A percentile compares a stretch with the other conserved stretches of the same genome.
These are phyloP conservation scores for Noccaea caerulescens DNA, from an alignment of 345 rosid genomes.

Conservation along the genomic window DNA sequence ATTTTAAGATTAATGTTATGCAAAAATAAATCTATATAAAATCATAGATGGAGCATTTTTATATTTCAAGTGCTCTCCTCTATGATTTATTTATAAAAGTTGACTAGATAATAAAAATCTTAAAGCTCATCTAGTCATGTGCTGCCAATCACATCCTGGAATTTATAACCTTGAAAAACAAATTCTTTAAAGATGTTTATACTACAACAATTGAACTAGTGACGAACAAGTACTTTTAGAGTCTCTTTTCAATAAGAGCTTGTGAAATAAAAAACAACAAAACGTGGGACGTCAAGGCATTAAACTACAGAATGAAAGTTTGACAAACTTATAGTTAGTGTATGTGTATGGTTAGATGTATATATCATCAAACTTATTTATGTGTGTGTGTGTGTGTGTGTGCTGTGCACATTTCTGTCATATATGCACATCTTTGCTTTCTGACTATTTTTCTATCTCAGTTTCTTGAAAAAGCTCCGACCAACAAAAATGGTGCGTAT, in stretches of 20 bases:
- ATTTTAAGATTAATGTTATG: too few relatives aligned
- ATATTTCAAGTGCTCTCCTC: too few relatives aligned
- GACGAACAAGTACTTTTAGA: neutral
- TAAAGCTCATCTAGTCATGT: too few relatives aligned
- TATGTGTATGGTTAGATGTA: constrained; percentile 17
- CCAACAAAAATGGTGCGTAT: constrained; percentile 37
- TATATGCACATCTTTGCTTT: constrained; percentile 5
- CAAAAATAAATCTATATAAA: too few relatives aligned
- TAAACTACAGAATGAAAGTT: neutral
- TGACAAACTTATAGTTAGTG: neutral
- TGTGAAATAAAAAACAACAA: neutral
- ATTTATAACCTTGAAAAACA: neutral
- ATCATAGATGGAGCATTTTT: too few relatives aligned
- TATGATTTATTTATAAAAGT: too few relatives aligned
- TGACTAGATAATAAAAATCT: too few relatives aligned
- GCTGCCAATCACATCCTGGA: too few relatives aligned
- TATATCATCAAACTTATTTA: neutral
- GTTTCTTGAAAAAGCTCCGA: constrained; percentile 2
- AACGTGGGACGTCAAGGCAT: constrained; percentile 35
- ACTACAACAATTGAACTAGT: constrained; percentile 6
- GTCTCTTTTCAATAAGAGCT: neutral
- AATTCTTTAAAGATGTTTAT: neutral
- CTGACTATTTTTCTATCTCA: constrained; percentile 16
- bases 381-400: neutral
- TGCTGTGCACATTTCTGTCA: constrained; percentile 4